phyloP scores from a whole-genome alignment of 2,329 filamentous ascomycete genomes.

The Cercospora berteroae region DNA sequence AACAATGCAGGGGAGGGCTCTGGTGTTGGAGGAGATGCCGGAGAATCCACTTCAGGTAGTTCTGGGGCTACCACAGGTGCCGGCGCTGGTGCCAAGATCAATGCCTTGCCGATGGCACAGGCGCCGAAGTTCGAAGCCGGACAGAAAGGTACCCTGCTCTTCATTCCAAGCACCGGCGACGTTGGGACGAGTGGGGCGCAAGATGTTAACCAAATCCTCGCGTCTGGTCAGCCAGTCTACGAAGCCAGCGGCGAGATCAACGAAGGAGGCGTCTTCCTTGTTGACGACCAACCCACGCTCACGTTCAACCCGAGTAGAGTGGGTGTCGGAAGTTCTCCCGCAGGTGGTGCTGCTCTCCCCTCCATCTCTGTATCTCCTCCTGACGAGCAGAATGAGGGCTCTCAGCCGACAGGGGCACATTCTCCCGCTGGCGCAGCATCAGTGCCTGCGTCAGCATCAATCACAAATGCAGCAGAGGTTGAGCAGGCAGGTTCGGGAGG shows the following conservation, averaged over 20 bases:
- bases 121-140: conserved; percentile 1
- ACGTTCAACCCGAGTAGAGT: conserved; percentile 1
- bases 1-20: neutral
- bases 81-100: neutral
- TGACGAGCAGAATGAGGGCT: neutral
- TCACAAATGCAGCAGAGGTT: neutral
- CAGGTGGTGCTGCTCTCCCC: neutral
- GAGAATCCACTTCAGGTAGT: neutral
- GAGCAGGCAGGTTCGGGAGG: neutral
- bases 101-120: neutral
- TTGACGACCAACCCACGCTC: neutral
- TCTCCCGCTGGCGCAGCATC: neutral
- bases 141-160: conserved; percentile 2
- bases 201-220: neutral
- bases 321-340: neutral
- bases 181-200: neutral
- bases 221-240: conserved; percentile 2
- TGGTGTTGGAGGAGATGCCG: neutral
- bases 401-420: neutral
- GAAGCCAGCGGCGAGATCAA: conserved; percentile 5
- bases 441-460: neutral
- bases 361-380: neutral
- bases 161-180: neutral
- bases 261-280: conserved; percentile 5
- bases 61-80: neutral